Evolutionary conservation across 1,139 yeast species (phyloP), one percentile per base, ranked within the genome.

Genomic region (Yamadazyma mexicana): DNA sequence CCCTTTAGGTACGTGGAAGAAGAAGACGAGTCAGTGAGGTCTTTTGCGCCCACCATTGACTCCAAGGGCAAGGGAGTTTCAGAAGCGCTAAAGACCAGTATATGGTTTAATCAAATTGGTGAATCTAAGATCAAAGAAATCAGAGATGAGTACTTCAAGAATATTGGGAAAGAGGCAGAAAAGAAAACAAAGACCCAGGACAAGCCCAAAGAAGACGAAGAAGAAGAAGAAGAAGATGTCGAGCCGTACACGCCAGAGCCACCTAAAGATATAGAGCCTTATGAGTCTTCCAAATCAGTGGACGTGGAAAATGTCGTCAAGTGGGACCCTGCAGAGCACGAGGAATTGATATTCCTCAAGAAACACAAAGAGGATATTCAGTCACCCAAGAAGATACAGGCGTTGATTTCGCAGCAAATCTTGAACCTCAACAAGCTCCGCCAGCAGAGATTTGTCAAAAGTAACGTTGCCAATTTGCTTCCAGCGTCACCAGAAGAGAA

Each of bases 91-190:
- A 83, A 84, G 44, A 81, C 84, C 1, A 69, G 79, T 17, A 77
- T 87, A 7, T 91, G 97, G 96, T 73, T 81, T 43, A 87, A 84
- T 50, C 88, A 81, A 56, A 68, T 83, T 34, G 94, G 94, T 0
- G 71, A 72, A 39, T 66, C 69, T 35, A 71, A 78, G 40, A 61
- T 81, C 23, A 59, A 60, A n/a, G 62, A 68, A 17, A 62, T 65
- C 32, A 69, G 63, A 42, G 51, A 52, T n/a, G 49, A 51, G 17
- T 66, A 53, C 44, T 47, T 58, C 22, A 43, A 52, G 26, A 49
- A 46, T 20, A 40, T 42, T n/a, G 56, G 51, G 3, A 48, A 49
- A 14, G 51, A 47, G 11, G 17, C 17, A 33, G 51, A 44, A 15
- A 47, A 40, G 31, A 5, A 27, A 16, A 24, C 36, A 15, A 18